Base-by-base conservation (phyloP, 805 yeast genomes). In the Candida nemodendra region DNA sequence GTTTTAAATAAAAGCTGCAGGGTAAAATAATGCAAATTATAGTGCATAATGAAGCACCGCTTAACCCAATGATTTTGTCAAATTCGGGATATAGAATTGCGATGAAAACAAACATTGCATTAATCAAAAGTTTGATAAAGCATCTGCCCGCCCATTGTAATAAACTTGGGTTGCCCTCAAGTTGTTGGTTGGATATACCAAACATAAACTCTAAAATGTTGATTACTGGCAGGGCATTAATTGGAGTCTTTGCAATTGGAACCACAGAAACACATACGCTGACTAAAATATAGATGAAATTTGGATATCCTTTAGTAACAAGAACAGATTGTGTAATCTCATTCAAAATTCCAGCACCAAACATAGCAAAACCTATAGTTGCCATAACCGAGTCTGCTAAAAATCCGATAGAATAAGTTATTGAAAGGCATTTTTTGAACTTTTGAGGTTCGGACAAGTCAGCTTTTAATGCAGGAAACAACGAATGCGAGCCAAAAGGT, bases 401-500 rank as follows among this genome's bases (percentile, higher is more conserved):
- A 44, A 77, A 74, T 0, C 90, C 81, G 42, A 76, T 68, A 2
- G 68, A 45, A 54, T 81, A 84, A 0, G 86, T 76, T 12, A 75
- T 57, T 26, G 72, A 68, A 36, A 81, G 66, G 41, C 81, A 71
- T 16, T 57, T 54, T n/a, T 57, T 48, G 56, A 76, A 84, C 51
- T 81, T 79, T 18, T 64, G 47, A 3, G 91, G 90, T 47, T 78
- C 83, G 37, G 84, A 69, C 84, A 84, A 80, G 58, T 84, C 95
- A 24, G 79, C 71, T 56, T 78, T 80, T 36, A 84, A 67, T 48
- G 84, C 84, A 2, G 93, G 93, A 53, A 84, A 85, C 18, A 85
- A 76, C 4, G 93, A 87, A 61, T 85, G 93, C 0, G 93, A 91
- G 5, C 93, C 89, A 68, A 84, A 85, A 1, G 91, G 90, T 4